A percentile compares a stretch with the other conserved stretches of the same genome.
phyloP scores from a whole-genome alignment of 2,329 filamentous ascomycete species.

The Herpomyces periplanetae region DNA sequence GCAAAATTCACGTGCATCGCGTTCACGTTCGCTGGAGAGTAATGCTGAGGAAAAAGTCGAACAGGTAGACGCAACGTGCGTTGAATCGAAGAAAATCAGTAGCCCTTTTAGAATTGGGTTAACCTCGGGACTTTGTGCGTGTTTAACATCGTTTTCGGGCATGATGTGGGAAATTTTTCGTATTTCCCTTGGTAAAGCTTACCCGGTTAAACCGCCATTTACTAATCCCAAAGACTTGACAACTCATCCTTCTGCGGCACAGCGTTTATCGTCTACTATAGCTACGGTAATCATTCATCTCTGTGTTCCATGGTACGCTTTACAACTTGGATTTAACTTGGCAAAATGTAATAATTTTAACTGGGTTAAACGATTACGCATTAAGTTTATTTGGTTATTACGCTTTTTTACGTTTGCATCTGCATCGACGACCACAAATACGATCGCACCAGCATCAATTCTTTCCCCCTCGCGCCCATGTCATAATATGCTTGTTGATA shows the following conservation, averaged over 20 bases:
- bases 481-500: no score
- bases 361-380: no score
- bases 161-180: conserved; percentile 44
- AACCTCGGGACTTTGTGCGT: conserved; percentile 53
- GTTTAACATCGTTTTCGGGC: conserved; percentile 56
- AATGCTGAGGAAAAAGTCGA: conserved; percentile 8
- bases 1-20: no score
- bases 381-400: no score
- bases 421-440: no score
- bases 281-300: conserved; percentile 6
- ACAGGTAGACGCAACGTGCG: conserved; percentile 6
- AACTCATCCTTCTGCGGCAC: conserved; percentile 5
- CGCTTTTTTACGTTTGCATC: no score
- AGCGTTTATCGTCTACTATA: no score
- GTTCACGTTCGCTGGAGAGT: no score
- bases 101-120: conserved; percentile 61
- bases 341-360: conserved; percentile 29
- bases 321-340: conserved; percentile 55
- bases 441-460: no score
- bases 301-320: conserved; percentile 18
- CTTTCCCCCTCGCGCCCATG: no score
- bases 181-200: conserved; percentile 35
- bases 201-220: conserved; percentile 13
- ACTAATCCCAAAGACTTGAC: conserved; percentile 6
- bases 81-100: conserved; percentile 33